Percentiles rank a stretch among this genome's conserved stretches.
phyloP scores from a whole-genome alignment of 805 yeast genomes.

The Barnettozyma sucrosica region DNA sequence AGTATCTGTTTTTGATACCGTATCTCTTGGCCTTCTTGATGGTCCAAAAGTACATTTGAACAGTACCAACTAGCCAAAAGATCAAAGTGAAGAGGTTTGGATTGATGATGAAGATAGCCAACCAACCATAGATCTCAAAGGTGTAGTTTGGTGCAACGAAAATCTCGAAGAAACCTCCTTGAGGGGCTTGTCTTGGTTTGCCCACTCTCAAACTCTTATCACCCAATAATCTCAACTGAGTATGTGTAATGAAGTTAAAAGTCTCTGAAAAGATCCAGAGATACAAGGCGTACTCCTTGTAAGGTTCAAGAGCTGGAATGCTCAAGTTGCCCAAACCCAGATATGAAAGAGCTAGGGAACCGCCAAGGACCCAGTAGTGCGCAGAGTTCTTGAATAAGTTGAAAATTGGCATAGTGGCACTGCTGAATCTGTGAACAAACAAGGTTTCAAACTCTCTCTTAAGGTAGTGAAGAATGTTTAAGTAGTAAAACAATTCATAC shows the following conservation, averaged over 20 bases:
- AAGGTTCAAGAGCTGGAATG: slow-evolving; percentile 49
- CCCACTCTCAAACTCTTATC: slow-evolving; percentile 31
- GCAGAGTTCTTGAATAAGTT: slow-evolving; percentile 83
- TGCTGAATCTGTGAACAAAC: slow-evolving; percentile 78
- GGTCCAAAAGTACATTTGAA: slow-evolving; percentile 92
- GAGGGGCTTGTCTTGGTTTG: slow-evolving; percentile 39
- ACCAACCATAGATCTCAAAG: slow-evolving; percentile 79
- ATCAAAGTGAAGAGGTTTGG: slow-evolving; percentile 73
- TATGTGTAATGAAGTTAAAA: slow-evolving; percentile 70
- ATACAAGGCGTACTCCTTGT: slow-evolving; percentile 14
- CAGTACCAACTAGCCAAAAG: slow-evolving; percentile 64
- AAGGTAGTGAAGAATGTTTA: slow-evolving; percentile 69
- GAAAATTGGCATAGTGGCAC: slow-evolving; percentile 87
- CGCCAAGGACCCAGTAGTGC: slow-evolving; percentile 93
- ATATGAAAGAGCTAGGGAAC: slow-evolving; percentile 47
- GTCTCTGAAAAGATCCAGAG: slow-evolving; percentile 47
- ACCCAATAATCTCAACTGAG: slow-evolving; percentile 50
- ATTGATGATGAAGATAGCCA: slow-evolving; percentile 59
- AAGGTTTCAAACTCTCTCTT: slow-evolving; percentile 89
- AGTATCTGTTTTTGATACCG: slow-evolving; percentile 65
- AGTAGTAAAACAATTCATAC: slow-evolving; percentile 29
- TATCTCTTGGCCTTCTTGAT: slow-evolving; percentile 76
- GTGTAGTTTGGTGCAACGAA: slow-evolving; percentile 94
- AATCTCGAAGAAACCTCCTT: slow-evolving; percentile 74
- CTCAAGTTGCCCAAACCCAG: slow-evolving; percentile 55